These are phyloP conservation scores for Cryphonectria radicalis DNA, from an alignment of 2,329 filamentous ascomycete genomes.

Conservation along the genomic window DNA sequence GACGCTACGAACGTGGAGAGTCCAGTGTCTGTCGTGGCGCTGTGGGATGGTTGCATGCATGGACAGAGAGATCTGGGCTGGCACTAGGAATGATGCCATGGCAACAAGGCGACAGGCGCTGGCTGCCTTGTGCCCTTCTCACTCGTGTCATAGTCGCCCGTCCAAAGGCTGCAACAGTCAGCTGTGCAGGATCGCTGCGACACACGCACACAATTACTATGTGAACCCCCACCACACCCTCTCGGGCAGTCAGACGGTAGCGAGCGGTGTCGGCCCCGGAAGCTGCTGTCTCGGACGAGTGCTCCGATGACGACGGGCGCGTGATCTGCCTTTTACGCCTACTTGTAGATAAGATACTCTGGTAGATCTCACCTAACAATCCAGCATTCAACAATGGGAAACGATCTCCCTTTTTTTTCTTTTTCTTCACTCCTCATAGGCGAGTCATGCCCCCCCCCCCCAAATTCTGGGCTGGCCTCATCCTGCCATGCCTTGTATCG, in stretches of 20 bases:
- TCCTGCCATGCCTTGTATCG: background rate
- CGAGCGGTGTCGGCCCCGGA: background rate
- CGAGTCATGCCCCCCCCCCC: background rate
- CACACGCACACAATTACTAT: background rate
- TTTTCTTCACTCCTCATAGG: background rate
- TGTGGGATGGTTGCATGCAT: background rate
- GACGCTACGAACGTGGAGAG: background rate
- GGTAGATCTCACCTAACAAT: background rate
- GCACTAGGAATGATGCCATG: background rate
- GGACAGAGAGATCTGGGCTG: background rate
- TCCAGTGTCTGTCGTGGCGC: background rate
- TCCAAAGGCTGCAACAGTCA: background rate
- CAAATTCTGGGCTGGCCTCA: background rate
- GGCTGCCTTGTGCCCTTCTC: background rate
- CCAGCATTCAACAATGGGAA: background rate
- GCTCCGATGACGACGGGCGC: background rate
- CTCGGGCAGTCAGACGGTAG: background rate
- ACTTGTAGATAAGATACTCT: background rate
- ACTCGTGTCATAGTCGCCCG: background rate
- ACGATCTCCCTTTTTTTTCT: background rate
- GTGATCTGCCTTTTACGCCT: background rate
- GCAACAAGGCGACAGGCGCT: background rate
- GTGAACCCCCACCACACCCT: conserved; percentile 1
- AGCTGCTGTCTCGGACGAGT: background rate
- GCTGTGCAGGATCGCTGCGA: background rate